Base-by-base conservation (phyloP, 768 basidiomycete genomes). In the Mycena sanguinolenta region DNA sequence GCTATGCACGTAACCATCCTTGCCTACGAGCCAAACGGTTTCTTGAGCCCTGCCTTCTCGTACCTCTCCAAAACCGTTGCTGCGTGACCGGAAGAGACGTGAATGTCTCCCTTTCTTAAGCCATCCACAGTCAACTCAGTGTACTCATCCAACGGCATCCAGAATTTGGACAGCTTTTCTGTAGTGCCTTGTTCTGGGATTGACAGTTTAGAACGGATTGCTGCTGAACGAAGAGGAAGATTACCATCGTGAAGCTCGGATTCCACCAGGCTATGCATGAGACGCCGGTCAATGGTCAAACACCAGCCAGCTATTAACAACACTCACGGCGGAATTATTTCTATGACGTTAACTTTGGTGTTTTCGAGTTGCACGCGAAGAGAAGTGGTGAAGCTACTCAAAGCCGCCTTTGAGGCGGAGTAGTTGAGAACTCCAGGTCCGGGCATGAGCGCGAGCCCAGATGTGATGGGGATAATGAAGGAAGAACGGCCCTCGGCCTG, bases 171-270 rank as follows among this genome's bases (percentile, higher is more conserved):
- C 16, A 89, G 73, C 23, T 59, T 75, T 59, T 82, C 81, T 0
- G 85, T 85, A 0, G 82, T 89, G 55, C 87, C 89, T 76, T 89
- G 84, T 49, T 85, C 89, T 90, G 68, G 23, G 49, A 57, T 59
- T 70, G 7, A 28, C 44, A 21, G 25, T 25, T 13, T 28, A 44
- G 30, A 3, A 23, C 34, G 52, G 3, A 30, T 4, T 21, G 25
- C 25, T 10, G 27, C 25, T 44, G 44, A 13, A 34, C 32, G 17
- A 4, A 19, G 4, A 2, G 19, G 19, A 55, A 42, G 4, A 74
- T 84, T 72, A 88, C 89, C 82, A 71, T 90, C 89, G 73, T 91
- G 89, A 34, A 90, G 79, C 73, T 90, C 89, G 4, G 88, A 90
- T 77, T 90, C 89, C 12, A 89, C 87, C 12, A 90, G 80, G 14